These are phyloP conservation scores for Eragrostis tef DNA, from an alignment of 202 grass and related monocot species.

Conservation along the genomic window DNA sequence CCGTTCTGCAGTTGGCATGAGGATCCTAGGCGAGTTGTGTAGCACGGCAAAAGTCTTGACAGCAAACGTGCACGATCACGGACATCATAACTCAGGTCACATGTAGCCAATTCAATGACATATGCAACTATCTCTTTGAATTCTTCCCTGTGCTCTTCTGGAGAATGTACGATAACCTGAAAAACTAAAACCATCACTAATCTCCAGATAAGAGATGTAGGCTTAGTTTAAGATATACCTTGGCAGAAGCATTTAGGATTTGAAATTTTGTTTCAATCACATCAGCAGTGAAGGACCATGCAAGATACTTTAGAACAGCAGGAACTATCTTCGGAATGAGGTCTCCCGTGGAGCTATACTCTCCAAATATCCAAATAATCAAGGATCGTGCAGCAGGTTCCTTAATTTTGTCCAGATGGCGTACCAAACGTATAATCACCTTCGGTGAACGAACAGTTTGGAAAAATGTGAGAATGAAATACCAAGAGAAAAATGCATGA, in stretches of 20 bases:
- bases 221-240: slow-evolving; percentile 58
- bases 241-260: slow-evolving; percentile 84
- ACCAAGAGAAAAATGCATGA: background rate
- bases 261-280: slow-evolving; percentile 86
- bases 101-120: slow-evolving; percentile 70
- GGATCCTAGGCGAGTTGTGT: background rate
- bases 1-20: slow-evolving; percentile 42
- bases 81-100: slow-evolving; percentile 87
- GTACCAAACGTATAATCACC: slow-evolving; percentile 83
- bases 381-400: slow-evolving; percentile 74
- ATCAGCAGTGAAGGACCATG: slow-evolving; percentile 77
- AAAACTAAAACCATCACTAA: slow-evolving; percentile 45
- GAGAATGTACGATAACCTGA: slow-evolving; percentile 74
- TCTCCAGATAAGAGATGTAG: slow-evolving; percentile 39
- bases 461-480: background rate
- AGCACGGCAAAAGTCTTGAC: slow-evolving; percentile 57
- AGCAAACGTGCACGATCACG: slow-evolving; percentile 80
- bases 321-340: slow-evolving; percentile 77
- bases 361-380: slow-evolving; percentile 91
- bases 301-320: slow-evolving; percentile 83
- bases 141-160: slow-evolving; percentile 63
- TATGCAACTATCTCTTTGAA: slow-evolving; percentile 77
- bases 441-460: slow-evolving; percentile 38
- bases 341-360: slow-evolving; percentile 69
- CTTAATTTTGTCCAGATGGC: slow-evolving; percentile 77